Conservation (phyloP, 441 rosid genomes). For the Isatis lusitanica region DNA sequence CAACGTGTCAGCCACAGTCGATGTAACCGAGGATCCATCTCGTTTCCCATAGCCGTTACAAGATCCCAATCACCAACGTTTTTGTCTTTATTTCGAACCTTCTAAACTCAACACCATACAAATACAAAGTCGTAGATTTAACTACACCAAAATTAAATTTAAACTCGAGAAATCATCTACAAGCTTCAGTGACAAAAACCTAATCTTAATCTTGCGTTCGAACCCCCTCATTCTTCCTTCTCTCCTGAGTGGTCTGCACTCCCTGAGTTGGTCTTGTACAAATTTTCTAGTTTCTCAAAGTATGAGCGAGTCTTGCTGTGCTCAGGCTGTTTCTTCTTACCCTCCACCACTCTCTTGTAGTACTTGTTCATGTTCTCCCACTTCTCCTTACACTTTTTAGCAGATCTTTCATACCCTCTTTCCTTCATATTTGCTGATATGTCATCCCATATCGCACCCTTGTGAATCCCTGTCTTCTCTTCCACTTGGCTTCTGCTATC, state of each 20-base stretch:
- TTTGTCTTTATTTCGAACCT: conserved; percentile 31
- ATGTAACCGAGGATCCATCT: conserved; percentile 45
- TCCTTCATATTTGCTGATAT: conserved; percentile 57
- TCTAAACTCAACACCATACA: conserved; percentile 31
- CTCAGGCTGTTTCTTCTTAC: conserved; percentile 47
- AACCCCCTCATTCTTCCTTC: conserved; percentile 19
- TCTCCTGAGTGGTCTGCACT: conserved; percentile 6
- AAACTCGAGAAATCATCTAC: conserved; percentile 31
- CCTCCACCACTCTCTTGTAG: conserved; percentile 52
- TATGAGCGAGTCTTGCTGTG: conserved; percentile 49
- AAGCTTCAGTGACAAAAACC: conserved; percentile 17
- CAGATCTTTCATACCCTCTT: conserved; percentile 61
- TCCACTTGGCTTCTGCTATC: conserved; percentile 52
- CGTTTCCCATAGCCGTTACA: conserved; percentile 32
- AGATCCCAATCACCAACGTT: conserved; percentile 23
- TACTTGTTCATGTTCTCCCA: conserved; percentile 88
- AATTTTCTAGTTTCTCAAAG: conserved; percentile 52
- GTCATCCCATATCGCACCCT: conserved; percentile 62
- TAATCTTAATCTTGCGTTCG: conserved; percentile 6
- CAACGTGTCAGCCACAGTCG: conserved; percentile 46
- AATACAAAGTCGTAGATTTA: conserved; percentile 15
- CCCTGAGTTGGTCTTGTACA: conserved; percentile 40
- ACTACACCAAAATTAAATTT: conserved; percentile 17
- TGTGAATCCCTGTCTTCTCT: conserved; percentile 31
- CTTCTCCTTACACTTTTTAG: conserved; percentile 80